Conservation (phyloP, 2,329 filamentous ascomycete genomes). For the Cucurbitaria berberidis region DNA sequence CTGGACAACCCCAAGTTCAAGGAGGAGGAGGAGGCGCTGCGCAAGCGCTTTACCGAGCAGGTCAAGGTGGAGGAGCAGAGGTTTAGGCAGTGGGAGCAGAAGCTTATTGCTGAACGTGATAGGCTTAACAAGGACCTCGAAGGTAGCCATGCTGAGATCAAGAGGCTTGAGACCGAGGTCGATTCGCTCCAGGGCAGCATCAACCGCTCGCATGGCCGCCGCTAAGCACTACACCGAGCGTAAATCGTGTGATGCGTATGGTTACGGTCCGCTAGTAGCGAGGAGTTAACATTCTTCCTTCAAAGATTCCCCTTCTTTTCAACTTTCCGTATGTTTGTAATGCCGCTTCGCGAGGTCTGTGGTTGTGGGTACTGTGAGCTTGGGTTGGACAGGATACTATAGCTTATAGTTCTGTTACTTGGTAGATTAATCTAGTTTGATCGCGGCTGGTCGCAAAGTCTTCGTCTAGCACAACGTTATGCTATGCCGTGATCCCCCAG, state of each 20-base stretch:
- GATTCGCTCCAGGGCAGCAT: constrained; percentile 90
- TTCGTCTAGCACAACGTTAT: not conserved
- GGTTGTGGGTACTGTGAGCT: constrained; percentile 12
- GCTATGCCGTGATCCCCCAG: not conserved
- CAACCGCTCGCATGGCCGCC: constrained; percentile 89
- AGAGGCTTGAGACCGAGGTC: constrained; percentile 88
- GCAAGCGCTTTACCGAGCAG: constrained; percentile 99
- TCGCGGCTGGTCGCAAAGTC: constrained; percentile 29
- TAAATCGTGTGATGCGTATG: constrained; percentile 9
- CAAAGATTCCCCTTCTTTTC: constrained; percentile 50
- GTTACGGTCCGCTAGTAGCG: constrained; percentile 15
- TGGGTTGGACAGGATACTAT: constrained; percentile 20
- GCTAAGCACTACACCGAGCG: constrained; percentile 60
- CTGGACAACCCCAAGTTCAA: constrained; percentile 99
- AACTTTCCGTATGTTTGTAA: constrained; percentile 51
- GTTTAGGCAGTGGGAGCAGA: constrained; percentile 99
- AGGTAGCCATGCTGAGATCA: constrained; percentile 90
- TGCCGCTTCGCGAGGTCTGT: constrained; percentile 40
- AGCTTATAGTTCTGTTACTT: constrained; percentile 30
- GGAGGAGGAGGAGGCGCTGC: constrained; percentile 97
- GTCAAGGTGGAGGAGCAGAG: constrained; percentile 99
- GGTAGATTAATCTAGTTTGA: constrained; percentile 40
- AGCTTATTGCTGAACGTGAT: constrained; percentile 98
- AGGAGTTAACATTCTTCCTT: constrained; percentile 38
- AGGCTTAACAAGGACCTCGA: constrained; percentile 99